Evolutionary conservation across 1,139 yeast species (phyloP).

Genomic region (Taphrina wiesneri): DNA sequence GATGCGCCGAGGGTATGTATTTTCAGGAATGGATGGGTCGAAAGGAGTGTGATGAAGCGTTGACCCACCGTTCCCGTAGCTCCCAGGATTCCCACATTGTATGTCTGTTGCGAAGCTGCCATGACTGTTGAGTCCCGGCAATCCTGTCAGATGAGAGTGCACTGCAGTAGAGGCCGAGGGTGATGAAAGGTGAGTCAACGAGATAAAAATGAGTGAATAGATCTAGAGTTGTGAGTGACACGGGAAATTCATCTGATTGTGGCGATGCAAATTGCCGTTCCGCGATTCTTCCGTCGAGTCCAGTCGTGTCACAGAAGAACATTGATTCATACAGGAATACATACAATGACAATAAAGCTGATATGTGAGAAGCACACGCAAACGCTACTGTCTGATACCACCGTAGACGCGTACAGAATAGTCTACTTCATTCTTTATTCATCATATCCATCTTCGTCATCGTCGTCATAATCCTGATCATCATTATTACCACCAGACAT

Average conservation of each 20-base stretch:
- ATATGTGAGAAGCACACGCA: neutral
- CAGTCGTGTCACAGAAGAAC: too few species aligned
- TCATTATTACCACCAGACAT: neutral
- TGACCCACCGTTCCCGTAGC: conserved; percentile 87
- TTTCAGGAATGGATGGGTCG: conserved; percentile 88
- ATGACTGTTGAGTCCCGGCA: too few species aligned
- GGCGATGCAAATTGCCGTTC: neutral
- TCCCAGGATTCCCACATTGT: conserved; percentile 75
- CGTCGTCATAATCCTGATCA: neutral
- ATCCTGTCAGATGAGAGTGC: neutral
- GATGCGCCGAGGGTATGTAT: conserved; percentile 89
- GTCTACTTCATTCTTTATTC: neutral
- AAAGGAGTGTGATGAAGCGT: conserved; percentile 79
- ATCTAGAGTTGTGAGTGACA: neutral
- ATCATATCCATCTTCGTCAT: neutral
- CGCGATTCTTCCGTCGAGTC: neutral
- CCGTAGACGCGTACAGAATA: neutral
- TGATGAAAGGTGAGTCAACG: neutral
- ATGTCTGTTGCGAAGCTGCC: conserved; percentile 4
- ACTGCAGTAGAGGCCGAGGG: neutral
- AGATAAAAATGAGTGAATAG: neutral
- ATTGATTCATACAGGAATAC: too few species aligned
- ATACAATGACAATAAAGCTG: too few species aligned
- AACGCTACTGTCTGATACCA: neutral
- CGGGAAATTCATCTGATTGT: neutral